Conservation (phyloP, 257 asterid species). For the Coffea canephora region DNA sequence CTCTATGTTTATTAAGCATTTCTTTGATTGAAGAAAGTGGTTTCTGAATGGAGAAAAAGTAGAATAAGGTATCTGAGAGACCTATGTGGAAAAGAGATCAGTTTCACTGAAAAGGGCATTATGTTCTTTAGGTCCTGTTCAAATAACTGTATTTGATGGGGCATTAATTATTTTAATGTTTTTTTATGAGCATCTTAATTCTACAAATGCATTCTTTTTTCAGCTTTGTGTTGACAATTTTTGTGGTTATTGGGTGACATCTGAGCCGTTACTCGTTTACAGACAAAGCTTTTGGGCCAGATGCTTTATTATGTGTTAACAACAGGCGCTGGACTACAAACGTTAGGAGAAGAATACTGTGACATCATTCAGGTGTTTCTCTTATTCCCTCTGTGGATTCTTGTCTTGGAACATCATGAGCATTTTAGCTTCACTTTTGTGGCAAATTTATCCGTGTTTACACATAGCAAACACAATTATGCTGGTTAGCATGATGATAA, state of each 20-base stretch:
- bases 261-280: slow-evolving; percentile 19
- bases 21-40: neutral
- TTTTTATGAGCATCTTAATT: neutral
- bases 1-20: neutral
- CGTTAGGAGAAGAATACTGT: slow-evolving; percentile 97
- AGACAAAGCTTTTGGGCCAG: slow-evolving; percentile 96
- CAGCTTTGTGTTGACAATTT: too few relatives aligned
- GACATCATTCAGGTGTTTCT: slow-evolving; percentile 80
- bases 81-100: neutral
- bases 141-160: neutral
- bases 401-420: neutral
- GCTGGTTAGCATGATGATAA: neutral
- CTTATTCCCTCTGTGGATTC: neutral
- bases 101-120: neutral
- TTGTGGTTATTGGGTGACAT: slow-evolving; percentile 5
- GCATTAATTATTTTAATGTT: neutral
- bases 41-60: neutral
- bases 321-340: slow-evolving; percentile 94
- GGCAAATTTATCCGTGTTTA: neutral
- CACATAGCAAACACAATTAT: neutral
- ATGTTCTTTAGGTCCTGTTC: neutral
- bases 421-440: slow-evolving; percentile 11
- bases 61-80: neutral
- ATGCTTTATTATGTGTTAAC: slow-evolving; percentile 89
- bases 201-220: neutral